phyloP scores from a whole-genome alignment of 345 rosid species.

The Salix udensis region DNA sequence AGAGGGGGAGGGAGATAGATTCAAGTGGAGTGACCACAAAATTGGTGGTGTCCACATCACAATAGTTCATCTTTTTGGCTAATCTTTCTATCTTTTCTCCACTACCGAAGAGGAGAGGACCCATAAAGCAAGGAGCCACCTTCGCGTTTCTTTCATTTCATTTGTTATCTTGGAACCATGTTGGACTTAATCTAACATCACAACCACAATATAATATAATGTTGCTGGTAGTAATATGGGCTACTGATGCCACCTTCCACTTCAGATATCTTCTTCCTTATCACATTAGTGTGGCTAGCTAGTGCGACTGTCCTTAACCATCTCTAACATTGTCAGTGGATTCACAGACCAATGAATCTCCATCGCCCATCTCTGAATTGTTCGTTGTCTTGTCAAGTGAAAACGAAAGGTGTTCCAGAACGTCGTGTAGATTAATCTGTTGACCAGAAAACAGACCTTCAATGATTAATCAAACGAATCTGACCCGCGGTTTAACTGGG shows the following conservation, averaged over 20 bases:
- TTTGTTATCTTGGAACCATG: slow-evolving; percentile 1
- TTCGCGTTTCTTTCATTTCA: slow-evolving; percentile 2
- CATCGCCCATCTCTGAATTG: not conserved
- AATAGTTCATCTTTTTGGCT: slow-evolving; percentile 15
- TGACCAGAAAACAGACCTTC: not conserved
- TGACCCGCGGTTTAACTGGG: not conserved
- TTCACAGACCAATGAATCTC: slow-evolving; percentile 12
- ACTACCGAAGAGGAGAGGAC: slow-evolving; percentile 21
- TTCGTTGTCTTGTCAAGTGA: slow-evolving; percentile 10
- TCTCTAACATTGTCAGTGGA: slow-evolving; percentile 1
- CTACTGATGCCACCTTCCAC: slow-evolving; percentile 42
- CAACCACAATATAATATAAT: slow-evolving; percentile 24
- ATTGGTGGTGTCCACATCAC: slow-evolving; percentile 61
- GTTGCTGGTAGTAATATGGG: slow-evolving; percentile 12
- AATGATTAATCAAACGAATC: not conserved
- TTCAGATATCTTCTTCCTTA: slow-evolving; percentile 25
- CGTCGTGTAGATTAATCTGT: not conserved
- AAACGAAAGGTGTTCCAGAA: slow-evolving; percentile 2
- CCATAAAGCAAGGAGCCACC: slow-evolving; percentile 30
- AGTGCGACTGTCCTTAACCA: slow-evolving; percentile 19
- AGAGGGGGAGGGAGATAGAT: not conserved
- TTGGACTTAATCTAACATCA: slow-evolving; percentile 23
- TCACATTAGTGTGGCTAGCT: slow-evolving; percentile 5
- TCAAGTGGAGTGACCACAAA: slow-evolving; percentile 51
- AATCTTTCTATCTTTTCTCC: slow-evolving; percentile 39